Evolutionary conservation across 2,329 filamentous ascomycete species (phyloP).

Genomic region (Leptographium flavum): DNA sequence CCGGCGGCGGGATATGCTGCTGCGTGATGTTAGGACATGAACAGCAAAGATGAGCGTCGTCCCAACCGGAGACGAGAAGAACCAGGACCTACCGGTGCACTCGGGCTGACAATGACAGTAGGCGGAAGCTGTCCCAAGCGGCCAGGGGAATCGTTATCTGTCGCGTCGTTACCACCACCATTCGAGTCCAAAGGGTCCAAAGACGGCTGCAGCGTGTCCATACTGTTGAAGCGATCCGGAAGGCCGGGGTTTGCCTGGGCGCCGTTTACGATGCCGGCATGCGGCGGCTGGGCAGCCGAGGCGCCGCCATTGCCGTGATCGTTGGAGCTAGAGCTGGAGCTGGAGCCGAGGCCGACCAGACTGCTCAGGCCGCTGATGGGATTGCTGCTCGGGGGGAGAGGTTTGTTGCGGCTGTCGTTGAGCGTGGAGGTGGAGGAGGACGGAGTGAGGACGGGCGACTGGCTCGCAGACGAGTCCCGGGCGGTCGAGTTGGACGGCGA

Average conservation of each 20-base stretch:
- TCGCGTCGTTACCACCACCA: not conserved
- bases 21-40: conserved; percentile 10
- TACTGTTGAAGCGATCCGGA: conserved; percentile 22
- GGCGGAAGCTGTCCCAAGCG: conserved; percentile 57
- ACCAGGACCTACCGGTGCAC: conserved; percentile 61
- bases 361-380: conserved; percentile 26
- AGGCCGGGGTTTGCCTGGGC: conserved; percentile 18
- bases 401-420: conserved; percentile 75
- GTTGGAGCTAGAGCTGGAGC: not conserved
- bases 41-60: conserved; percentile 1
- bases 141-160: conserved; percentile 44
- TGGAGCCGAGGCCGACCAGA: not conserved
- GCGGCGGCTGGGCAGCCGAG: conserved; percentile 23
- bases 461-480: conserved; percentile 33
- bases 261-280: conserved; percentile 17
- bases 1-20: conserved; percentile 82
- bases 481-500: conserved; percentile 55
- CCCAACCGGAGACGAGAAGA: conserved; percentile 8
- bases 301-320: conserved; percentile 8
- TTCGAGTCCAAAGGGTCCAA: conserved; percentile 25
- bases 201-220: conserved; percentile 22
- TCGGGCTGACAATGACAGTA: conserved; percentile 88
- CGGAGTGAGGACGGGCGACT: conserved; percentile 58
- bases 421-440: conserved; percentile 81
- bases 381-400: conserved; percentile 43